Percentiles rank a stretch among this genome's conserved stretches.
phyloP scores from a whole-genome alignment of 108 stramenopile species.

The Hondaea fermentalgiana region DNA sequence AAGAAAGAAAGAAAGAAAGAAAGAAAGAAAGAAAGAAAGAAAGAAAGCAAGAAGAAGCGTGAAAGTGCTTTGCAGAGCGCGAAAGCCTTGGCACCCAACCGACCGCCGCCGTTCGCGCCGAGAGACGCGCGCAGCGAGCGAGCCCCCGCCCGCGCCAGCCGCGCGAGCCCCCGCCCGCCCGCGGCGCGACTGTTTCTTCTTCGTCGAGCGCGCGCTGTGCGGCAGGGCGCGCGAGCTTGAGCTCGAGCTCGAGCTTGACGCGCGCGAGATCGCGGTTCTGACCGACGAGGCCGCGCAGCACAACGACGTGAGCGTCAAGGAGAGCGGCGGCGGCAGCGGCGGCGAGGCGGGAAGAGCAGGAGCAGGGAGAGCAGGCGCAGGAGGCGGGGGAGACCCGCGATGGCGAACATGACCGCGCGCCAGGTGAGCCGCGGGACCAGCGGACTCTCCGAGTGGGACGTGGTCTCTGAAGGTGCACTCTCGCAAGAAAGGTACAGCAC shows the following conservation, averaged over 20 bases:
- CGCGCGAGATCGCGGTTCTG: no score
- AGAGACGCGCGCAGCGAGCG: neutral
- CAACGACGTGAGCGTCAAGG: neutral
- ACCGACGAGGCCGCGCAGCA: no score
- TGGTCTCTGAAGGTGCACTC: neutral
- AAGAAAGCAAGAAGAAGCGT: neutral
- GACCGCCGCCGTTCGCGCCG: neutral
- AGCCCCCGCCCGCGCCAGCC: neutral
- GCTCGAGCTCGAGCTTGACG: no score
- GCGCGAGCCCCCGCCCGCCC: no score
- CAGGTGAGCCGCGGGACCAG: neutral
- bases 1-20: neutral
- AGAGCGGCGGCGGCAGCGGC: neutral
- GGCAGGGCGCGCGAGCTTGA: no score
- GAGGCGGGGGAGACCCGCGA: neutral
- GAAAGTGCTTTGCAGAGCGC: neutral
- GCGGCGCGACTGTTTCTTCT: no score
- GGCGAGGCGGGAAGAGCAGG: neutral
- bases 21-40: neutral
- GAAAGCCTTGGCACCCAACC: neutral
- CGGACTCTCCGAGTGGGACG: constrained; percentile 11
- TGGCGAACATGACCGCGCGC: neutral
- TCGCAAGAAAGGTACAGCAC: constrained; percentile 14
- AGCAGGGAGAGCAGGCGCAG: neutral
- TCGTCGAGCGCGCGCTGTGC: no score